Base-by-base conservation (phyloP, 148 eudicot genomes). In the Bassia scoparia region DNA sequence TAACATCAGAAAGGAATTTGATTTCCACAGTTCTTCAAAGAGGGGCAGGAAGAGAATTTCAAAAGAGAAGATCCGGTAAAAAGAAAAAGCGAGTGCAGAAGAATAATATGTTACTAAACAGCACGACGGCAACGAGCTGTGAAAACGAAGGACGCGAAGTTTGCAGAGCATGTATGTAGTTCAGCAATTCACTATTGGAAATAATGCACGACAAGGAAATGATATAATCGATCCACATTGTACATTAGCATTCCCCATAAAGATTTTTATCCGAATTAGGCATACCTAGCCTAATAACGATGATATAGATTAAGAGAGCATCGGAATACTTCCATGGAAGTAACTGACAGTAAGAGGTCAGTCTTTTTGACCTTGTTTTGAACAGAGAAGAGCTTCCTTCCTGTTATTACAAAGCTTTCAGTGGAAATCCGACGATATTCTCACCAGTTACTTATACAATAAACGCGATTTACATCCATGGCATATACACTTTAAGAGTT, bases 71-170 rank as follows among this genome's bases (percentile, higher is more conserved):
- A n/a, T n/a, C n/a, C n/a, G n/a, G n/a, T n/a, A 59, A 71, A n/a
- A 20, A 60, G 21, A 0, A 70, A 44, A 33, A 12, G 6, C 6
- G 21, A 73, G 37, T 9, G n/a, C 21, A 8, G 18, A 65, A 70
- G 41, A 63, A 11, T 16, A 34, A 41, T 37, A 52, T 53, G 56
- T 29, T 34, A 61, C 79, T 79, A 67, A 88, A 89, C 92, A 88
- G 89, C 89, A 86, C 23, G 85, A 84, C 46, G 84, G 86, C 41
- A 84, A 69, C 26, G 82, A 50, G 67, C 89, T 86, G 53, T 80
- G 84, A 73, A 84, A 88, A 70, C n/a, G n/a, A n/a, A 88, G 82
- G 43, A 88, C 87, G 2, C 92, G 87, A 35, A 88, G 85, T n/a
- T 70, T 88, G 92, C 48, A 76, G 64, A 59, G 92, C 86, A 88